A percentile compares a stretch with the other conserved stretches of the same genome.
These are phyloP conservation scores for Sophora flavescens DNA, from an alignment of 306 rosid genomes.

Conservation along the genomic window DNA sequence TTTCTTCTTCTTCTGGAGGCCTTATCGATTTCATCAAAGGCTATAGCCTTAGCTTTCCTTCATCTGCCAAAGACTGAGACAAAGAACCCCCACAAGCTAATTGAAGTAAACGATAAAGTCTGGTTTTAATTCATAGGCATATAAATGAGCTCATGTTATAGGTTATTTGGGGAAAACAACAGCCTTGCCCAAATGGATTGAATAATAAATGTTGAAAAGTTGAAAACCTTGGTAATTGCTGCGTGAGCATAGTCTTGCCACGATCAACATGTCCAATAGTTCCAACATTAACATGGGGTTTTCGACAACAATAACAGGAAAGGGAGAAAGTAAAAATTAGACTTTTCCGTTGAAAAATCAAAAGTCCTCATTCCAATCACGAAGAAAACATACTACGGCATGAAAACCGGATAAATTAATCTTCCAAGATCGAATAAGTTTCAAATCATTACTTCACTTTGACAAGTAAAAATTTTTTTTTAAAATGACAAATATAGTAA, in stretches of 20 bases:
- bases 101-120: slow-evolving; percentile 1
- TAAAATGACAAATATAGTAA: neutral
- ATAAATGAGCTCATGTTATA: no score
- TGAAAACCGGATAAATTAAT: neutral
- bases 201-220: slow-evolving; percentile 13
- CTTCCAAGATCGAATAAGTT: neutral
- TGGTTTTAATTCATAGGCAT: no score
- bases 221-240: slow-evolving; percentile 50
- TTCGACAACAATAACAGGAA: slow-evolving; percentile 26
- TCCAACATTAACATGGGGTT: slow-evolving; percentile 56
- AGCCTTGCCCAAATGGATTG: no score
- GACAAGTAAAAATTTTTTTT: neutral
- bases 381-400: neutral
- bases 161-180: no score
- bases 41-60: slow-evolving; percentile 96
- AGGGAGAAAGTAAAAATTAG: neutral
- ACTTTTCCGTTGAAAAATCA: neutral
- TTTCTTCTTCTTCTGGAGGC: slow-evolving; percentile 95
- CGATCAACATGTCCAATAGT: slow-evolving; percentile 58
- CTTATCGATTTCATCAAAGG: slow-evolving; percentile 93
- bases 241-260: slow-evolving; percentile 57
- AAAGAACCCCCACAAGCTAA: slow-evolving; percentile 19
- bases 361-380: neutral
- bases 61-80: slow-evolving; percentile 78
- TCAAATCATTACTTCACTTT: neutral